These are phyloP conservation scores for Kluyveromyces starmeri DNA, from an alignment of 805 yeast species.

Conservation along the genomic window DNA sequence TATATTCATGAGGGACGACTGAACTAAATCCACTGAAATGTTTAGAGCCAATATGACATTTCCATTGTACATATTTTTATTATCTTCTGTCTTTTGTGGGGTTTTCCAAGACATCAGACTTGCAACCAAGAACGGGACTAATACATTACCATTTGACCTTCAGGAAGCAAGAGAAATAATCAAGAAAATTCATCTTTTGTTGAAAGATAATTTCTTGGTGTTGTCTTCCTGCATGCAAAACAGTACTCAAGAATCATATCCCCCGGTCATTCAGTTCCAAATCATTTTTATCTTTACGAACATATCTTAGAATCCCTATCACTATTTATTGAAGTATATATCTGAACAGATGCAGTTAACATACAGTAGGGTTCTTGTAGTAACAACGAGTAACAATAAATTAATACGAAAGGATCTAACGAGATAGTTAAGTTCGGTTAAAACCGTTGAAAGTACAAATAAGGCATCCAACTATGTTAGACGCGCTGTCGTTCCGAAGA, in stretches of 20 bases:
- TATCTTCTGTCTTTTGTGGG: slow-evolving; percentile 1
- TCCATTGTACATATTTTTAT: slow-evolving; percentile 7
- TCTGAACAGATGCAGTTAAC: slow-evolving; percentile 4
- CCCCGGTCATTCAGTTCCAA: background rate
- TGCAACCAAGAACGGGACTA: too few species aligned
- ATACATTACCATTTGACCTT: too few species aligned
- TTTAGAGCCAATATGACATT: slow-evolving; percentile 3
- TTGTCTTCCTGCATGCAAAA: too few species aligned
- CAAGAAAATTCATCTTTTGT: too few species aligned
- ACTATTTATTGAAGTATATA: slow-evolving; percentile 6
- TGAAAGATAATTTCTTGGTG: too few species aligned
- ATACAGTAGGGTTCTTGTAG: background rate
- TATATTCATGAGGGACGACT: slow-evolving; percentile 6
- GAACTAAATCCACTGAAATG: slow-evolving; percentile 5
- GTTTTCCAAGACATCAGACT: background rate
- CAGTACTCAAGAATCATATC: too few species aligned
- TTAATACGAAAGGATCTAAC: background rate
- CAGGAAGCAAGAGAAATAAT: too few species aligned
- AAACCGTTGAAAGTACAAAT: too few species aligned
- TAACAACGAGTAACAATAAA: background rate
- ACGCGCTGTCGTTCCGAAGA: too few species aligned
- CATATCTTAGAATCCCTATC: slow-evolving; percentile 1
- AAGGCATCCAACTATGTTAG: too few species aligned
- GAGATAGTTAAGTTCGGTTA: too few species aligned
- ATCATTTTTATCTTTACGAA: background rate